Base-by-base conservation (phyloP, 2,329 filamentous ascomycete genomes). In the Monosporascus sp. region DNA sequence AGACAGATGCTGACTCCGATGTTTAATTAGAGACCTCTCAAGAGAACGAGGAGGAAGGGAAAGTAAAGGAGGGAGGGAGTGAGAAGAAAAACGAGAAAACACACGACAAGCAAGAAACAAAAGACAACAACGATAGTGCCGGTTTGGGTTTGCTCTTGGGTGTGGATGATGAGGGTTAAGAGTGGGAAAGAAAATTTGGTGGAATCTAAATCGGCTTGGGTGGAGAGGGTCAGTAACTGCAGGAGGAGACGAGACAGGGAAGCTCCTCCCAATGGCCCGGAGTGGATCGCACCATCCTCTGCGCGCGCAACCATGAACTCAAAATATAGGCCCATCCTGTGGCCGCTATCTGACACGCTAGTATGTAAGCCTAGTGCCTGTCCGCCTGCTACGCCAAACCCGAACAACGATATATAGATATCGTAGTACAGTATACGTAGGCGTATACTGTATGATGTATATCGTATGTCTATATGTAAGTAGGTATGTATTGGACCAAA, bases 91-190 rank as follows among this genome's bases (percentile, higher is more conserved):
- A 60, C 60, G 58, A 62, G 52, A 65, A 65, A 68, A 58, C 57
- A 62, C 55, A 55, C 60, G 64, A 66, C 54, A 60, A 61, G 57
- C 56, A 61, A 63, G 56, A 65, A 55, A 62, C 60, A 61, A 53
- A 59, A 62, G 55, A 57, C 50, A 63, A 68, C 66, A 68, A 68
- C 63, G 65, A 68, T 65, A 62, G 66, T 67, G 65, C 66, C 60
- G 63, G 64, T 64, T 67, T 61, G 60, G 63, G 62, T 68, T 67
- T 62, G 62, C 58, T 61, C 64, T 60, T 50, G 54, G 54, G 57
- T 58, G 58, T 60, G 57, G 61, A 62, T 64, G 64, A 63, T 57
- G 60, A 61, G 60, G 60, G 64, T 63, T 61, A 64, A 59, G 61
- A 63, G 62, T 59, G 61, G 62, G 61, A 65, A 64, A 60, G 55